phyloP scores from a whole-genome alignment of 2,329 filamentous ascomycete species.

The Thielaviopsis populi region DNA sequence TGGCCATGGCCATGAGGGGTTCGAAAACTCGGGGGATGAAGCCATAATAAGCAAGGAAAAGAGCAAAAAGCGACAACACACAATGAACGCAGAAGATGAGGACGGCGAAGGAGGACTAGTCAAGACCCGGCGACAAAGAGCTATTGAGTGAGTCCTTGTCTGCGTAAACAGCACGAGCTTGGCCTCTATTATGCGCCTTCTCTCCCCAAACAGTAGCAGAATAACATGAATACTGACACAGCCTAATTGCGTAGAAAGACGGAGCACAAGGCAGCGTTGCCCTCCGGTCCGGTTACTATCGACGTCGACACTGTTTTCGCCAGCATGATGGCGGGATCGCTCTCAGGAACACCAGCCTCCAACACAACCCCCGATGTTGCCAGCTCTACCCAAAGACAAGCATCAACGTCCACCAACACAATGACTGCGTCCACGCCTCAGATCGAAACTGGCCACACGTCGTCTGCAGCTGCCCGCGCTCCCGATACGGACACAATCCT shows the following conservation, averaged over 20 bases:
- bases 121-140: slow-evolving; percentile 58
- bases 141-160: slow-evolving; percentile 37
- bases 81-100: slow-evolving; percentile 34
- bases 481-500: slow-evolving; percentile 34
- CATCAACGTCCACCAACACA: neutral
- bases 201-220: neutral
- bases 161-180: neutral
- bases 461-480: neutral
- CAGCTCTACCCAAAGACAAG: neutral
- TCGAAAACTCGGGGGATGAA: slow-evolving; percentile 60
- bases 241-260: slow-evolving; percentile 32
- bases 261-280: slow-evolving; percentile 38
- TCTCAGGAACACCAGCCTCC: slow-evolving; percentile 13
- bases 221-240: neutral
- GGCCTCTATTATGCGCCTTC: neutral
- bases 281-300: slow-evolving; percentile 47
- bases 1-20: slow-evolving; percentile 19
- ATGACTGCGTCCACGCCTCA: neutral
- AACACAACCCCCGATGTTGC: neutral
- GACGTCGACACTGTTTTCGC: slow-evolving; percentile 59
- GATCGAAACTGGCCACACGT: neutral
- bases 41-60: slow-evolving; percentile 48
- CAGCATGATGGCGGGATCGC: slow-evolving; percentile 40
- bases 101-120: slow-evolving; percentile 48
- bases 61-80: slow-evolving; percentile 33